These are phyloP conservation scores for Geranium rotundifolium DNA, from an alignment of 345 rosid species.

Conservation along the genomic window DNA sequence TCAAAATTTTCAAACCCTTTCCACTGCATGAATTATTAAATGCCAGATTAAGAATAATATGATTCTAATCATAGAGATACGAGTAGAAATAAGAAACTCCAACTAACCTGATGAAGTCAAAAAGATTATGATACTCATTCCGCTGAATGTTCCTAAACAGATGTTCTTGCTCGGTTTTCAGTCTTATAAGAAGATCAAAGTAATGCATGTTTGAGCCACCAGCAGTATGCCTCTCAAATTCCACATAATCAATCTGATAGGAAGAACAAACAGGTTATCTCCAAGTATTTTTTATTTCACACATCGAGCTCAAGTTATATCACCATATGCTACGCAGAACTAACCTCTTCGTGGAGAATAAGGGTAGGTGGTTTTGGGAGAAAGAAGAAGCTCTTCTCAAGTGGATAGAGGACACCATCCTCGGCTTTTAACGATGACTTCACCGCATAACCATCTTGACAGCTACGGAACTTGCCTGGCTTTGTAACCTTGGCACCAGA, in stretches of 20 bases:
- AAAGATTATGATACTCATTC: constrained; percentile 87
- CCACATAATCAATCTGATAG: constrained; percentile 80
- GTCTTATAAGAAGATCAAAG: constrained; percentile 86
- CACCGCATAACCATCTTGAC: constrained; percentile 96
- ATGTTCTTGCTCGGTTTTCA: constrained; percentile 94
- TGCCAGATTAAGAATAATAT: neutral
- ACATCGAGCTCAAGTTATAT: neutral
- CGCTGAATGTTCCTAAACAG: constrained; percentile 92
- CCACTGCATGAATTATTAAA: constrained; percentile 28
- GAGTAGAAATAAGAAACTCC: neutral
- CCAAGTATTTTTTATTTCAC: neutral
- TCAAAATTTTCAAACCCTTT: constrained; percentile 87
- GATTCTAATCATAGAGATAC: neutral
- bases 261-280: constrained; percentile 1
- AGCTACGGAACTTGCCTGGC: constrained; percentile 95
- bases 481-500: constrained; percentile 95
- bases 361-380: constrained; percentile 97
- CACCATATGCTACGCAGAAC: neutral
- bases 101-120: constrained; percentile 67
- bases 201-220: constrained; percentile 99
- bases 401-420: constrained; percentile 92
- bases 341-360: constrained; percentile 94
- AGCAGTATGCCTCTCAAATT: constrained; percentile 97
- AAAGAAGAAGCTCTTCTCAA: constrained; percentile 95
- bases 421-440: constrained; percentile 98